phyloP scores from a whole-genome alignment of 768 basidiomycete species.

The Tylopilus sp. region DNA sequence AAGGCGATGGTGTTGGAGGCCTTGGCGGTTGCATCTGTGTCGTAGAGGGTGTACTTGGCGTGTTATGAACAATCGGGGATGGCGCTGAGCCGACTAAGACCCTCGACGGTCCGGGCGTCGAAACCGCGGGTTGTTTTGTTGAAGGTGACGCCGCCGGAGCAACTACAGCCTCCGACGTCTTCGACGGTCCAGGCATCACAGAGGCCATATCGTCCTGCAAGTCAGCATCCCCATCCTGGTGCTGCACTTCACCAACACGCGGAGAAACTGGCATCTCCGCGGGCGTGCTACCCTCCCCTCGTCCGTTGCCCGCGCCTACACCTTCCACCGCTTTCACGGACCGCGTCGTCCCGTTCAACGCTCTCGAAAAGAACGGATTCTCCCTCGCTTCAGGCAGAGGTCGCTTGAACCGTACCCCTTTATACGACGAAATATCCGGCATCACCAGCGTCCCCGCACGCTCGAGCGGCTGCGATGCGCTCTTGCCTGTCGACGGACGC shows the following conservation, averaged over 20 bases:
- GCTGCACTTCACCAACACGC: not conserved
- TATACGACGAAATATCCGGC: constrained; percentile 25
- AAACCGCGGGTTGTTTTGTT: too few species aligned
- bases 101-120: not conserved
- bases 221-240: not conserved
- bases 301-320: not conserved
- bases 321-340: not conserved
- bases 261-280: not conserved
- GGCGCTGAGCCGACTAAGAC: too few species aligned
- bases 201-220: constrained; percentile 3
- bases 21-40: not conserved
- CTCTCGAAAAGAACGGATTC: constrained; percentile 26
- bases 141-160: not conserved
- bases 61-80: too few species aligned
- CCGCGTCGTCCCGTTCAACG: constrained; percentile 1
- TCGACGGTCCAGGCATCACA: not conserved
- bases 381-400: constrained; percentile 4
- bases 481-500: not conserved
- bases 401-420: constrained; percentile 21
- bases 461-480: not conserved
- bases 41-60: not conserved
- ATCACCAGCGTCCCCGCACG: constrained; percentile 7
- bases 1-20: too few species aligned
- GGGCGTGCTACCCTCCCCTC: not conserved
- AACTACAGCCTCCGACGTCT: not conserved